Evolutionary conservation across 1,139 yeast genomes (phyloP).

Genomic region (Suhomyces atakaporum): DNA sequence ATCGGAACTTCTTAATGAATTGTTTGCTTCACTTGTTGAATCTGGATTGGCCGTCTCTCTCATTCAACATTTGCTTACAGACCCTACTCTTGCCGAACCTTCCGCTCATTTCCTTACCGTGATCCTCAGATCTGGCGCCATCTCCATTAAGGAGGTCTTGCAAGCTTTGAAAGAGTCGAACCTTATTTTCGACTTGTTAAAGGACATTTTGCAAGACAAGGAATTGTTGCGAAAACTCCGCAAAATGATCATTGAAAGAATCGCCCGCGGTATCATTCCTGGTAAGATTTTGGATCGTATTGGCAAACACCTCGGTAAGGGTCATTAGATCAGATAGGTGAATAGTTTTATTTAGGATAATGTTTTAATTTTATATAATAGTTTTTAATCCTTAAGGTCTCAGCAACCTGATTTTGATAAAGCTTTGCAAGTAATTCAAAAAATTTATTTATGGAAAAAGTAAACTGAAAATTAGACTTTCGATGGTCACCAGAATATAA

Average conservation of each 20-base stretch:
- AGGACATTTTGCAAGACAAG: slow-evolving; percentile 23
- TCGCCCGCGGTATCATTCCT: slow-evolving; percentile 25
- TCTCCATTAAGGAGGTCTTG: slow-evolving; percentile 24
- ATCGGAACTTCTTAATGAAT: slow-evolving; percentile 23
- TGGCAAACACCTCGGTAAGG: neutral
- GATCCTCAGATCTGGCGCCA: slow-evolving; percentile 28
- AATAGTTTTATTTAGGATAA: too few species aligned
- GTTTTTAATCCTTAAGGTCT: too few species aligned
- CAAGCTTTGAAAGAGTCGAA: slow-evolving; percentile 27
- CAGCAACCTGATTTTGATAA: too few species aligned
- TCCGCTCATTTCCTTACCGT: slow-evolving; percentile 29
- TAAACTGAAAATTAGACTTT: too few species aligned
- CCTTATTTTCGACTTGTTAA: slow-evolving; percentile 21
- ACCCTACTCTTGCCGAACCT: slow-evolving; percentile 30
- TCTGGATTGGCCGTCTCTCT: slow-evolving; percentile 36
- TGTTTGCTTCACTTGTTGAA: slow-evolving; percentile 29
- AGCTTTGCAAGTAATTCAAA: too few species aligned
- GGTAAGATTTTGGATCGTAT: slow-evolving; percentile 6
- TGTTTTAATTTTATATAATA: too few species aligned
- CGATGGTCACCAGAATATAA: too few species aligned
- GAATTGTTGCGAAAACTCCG: slow-evolving; percentile 24
- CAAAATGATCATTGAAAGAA: slow-evolving; percentile 19
- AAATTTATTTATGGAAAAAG: too few species aligned
- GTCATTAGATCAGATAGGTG: too few species aligned
- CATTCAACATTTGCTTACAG: slow-evolving; percentile 28